Conservation (phyloP, 768 basidiomycete genomes). For the Hortiboletus flavorubellus region DNA sequence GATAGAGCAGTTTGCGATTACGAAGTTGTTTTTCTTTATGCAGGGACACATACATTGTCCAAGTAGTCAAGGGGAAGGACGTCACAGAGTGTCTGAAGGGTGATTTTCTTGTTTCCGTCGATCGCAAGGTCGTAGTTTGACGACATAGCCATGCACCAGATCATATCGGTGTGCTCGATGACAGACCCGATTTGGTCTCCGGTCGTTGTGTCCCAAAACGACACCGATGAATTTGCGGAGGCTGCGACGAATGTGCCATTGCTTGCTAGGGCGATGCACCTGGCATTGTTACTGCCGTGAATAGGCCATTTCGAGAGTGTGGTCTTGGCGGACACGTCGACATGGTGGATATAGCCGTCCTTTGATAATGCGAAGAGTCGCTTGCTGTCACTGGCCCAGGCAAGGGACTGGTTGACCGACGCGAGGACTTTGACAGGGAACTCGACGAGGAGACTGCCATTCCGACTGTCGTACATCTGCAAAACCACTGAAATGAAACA, state of each 20-base stretch:
- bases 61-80: neutral
- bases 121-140: neutral
- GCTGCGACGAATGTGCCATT: neutral
- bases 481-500: too few species aligned
- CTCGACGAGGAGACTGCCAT: neutral
- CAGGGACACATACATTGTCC: neutral
- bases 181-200: neutral
- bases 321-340: neutral
- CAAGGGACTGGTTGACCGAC: neutral
- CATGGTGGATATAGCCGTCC: neutral
- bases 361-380: neutral
- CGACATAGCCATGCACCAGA: neutral
- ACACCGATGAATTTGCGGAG: neutral
- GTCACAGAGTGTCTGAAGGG: neutral
- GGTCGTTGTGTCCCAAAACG: conserved; percentile 1
- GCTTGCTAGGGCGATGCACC: neutral
- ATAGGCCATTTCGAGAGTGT: neutral
- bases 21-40: too few species aligned
- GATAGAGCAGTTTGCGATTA: neutral
- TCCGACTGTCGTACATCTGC: neutral
- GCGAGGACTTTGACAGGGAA: neutral
- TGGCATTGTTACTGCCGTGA: neutral
- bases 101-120: neutral
- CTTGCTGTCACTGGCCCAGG: neutral
- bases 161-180: neutral